phyloP scores from a whole-genome alignment of 345 rosid species.

The Gossypium raimondii region DNA sequence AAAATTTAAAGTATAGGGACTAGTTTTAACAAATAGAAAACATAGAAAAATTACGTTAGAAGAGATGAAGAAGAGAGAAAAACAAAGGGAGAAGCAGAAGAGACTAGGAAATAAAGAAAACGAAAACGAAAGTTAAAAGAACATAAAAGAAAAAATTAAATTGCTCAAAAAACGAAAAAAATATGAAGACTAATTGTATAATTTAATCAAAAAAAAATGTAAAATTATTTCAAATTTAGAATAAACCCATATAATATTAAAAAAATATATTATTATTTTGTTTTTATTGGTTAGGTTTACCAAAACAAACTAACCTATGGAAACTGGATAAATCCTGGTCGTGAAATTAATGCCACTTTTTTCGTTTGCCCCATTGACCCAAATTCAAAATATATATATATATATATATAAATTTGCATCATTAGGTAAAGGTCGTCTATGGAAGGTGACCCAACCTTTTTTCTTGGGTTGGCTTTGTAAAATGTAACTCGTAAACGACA shows the following conservation, averaged over 20 bases:
- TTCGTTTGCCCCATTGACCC: not conserved
- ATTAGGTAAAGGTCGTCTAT: not conserved
- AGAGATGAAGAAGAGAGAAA: too few relatives aligned
- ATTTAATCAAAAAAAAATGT: too few relatives aligned
- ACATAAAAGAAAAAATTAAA: too few relatives aligned
- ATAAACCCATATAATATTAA: not conserved
- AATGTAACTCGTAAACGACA: not conserved
- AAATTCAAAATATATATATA: not conserved
- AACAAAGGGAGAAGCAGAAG: too few relatives aligned
- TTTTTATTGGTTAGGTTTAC: not conserved
- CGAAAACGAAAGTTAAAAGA: too few relatives aligned
- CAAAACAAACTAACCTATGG: not conserved
- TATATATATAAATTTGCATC: not conserved
- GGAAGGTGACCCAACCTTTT: not conserved
- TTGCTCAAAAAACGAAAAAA: too few relatives aligned
- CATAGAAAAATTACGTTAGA: too few relatives aligned
- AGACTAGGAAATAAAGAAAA: too few relatives aligned
- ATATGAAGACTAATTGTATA: rapidly evolving
- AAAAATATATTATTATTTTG: not conserved
- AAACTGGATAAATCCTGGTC: not conserved
- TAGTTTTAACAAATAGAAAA: too few relatives aligned
- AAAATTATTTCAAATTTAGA: not conserved
- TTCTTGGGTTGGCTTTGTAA: not conserved
- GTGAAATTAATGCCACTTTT: not conserved
- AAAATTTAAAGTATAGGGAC: too few relatives aligned